Evolutionary conservation across 495 filamentous ascomycete species (phyloP), one percentile per base, ranked within the genome.

Genomic region (Usnea hakonensis): DNA sequence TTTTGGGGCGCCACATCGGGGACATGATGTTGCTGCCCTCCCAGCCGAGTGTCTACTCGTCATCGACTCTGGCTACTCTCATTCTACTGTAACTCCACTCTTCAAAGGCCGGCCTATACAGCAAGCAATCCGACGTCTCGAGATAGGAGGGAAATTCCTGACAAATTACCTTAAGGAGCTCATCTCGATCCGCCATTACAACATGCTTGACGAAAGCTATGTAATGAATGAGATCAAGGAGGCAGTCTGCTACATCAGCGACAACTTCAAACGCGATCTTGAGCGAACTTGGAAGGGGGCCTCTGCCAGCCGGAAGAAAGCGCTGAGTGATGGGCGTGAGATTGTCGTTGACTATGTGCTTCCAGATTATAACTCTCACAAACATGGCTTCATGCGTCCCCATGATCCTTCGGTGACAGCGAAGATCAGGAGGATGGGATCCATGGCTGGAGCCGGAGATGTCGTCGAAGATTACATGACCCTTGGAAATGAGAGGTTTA

Each of bases 211-310:
- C 68, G 94, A 99, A 67, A 85, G 87, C 19, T 85, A 94, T 69
- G 83, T 97, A 23, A 92, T 96, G 71, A 96, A 95, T 67, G 88
- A 96, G 71, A 90, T 97, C 72, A 99, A 97, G 69, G 95, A 99
- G 75, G 80, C 86, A 0, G 85, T 86, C 35, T 96, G 90, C 69
- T 97, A 87, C 66, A 84, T 96, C 37, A 90, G 86, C 32, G 79
- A 84, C 7, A 81, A 94, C 68, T 97, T 97, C 74, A 76, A 77
- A 23, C 72, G 71, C 3, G 91, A 99, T 66, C 83, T 97, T 58
- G 92, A 97, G 63, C 78, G 78, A 57, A 84, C 84, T 0, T 93
- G 90, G 90, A 95, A 93, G 74, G 88, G 64, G 82, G 81, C 53
- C 71, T 71, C 59, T 65, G 68, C 32, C 68, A 74, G 65, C 64